Conservation (phyloP, 805 yeast genomes). For the Pichia kluyveri region DNA sequence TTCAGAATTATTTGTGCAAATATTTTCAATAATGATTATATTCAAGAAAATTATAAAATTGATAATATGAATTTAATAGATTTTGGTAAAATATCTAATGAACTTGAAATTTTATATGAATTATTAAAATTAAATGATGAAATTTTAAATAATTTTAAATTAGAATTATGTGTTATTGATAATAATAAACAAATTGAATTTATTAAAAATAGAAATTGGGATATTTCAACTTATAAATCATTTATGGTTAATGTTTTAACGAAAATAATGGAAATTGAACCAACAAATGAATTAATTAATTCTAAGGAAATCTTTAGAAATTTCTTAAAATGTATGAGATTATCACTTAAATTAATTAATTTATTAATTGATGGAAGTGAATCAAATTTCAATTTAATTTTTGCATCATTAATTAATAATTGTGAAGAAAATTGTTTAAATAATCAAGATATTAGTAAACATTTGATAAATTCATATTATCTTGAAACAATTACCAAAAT, state of each 20-base stretch:
- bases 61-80: conserved; percentile 40
- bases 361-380: conserved; percentile 51
- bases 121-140: conserved; percentile 40
- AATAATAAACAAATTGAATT: conserved; percentile 33
- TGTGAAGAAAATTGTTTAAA: conserved; percentile 5
- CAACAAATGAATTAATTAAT: conserved; percentile 13
- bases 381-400: conserved; percentile 33
- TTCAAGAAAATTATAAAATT: conserved; percentile 15
- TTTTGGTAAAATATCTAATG: conserved; percentile 52
- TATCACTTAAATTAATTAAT: conserved; percentile 36
- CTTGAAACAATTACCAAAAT: conserved; percentile 16
- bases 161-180: conserved; percentile 52
- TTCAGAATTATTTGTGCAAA: conserved; percentile 48
- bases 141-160: conserved; percentile 40
- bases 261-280: conserved; percentile 32
- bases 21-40: conserved; percentile 34
- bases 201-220: conserved; percentile 36
- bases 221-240: conserved; percentile 53
- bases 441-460: neutral
- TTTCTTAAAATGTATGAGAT: conserved; percentile 30
- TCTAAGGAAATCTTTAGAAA: conserved; percentile 16
- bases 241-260: conserved; percentile 38
- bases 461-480: conserved; percentile 13
- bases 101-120: conserved; percentile 42
- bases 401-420: conserved; percentile 10